A percentile compares a stretch with the other conserved stretches of the same genome.
Conservation (phyloP, 352 stramenopile species). For the Phytophthora crassamura region DNA sequence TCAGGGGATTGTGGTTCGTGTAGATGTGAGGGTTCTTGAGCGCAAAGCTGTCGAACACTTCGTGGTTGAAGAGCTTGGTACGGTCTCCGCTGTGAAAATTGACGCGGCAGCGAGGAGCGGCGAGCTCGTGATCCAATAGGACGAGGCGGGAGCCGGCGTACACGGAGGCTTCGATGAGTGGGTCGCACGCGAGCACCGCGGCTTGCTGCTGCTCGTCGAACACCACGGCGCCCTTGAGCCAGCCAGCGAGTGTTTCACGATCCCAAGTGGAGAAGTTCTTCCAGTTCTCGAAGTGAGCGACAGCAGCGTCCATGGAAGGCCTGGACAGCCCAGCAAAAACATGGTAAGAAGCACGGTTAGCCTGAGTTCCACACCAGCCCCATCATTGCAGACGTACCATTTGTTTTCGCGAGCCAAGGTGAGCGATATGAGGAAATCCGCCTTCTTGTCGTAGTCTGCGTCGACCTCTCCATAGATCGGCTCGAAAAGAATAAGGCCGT, state of each 20-base stretch:
- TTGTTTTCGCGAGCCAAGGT: constrained; percentile 45
- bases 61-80: constrained; percentile 34
- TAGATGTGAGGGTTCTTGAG: constrained; percentile 35
- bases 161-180: constrained; percentile 45
- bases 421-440: constrained; percentile 44
- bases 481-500: constrained; percentile 55
- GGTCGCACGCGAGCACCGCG: constrained; percentile 40
- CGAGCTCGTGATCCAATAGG: constrained; percentile 41
- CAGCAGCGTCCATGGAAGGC: constrained; percentile 29
- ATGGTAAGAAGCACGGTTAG: neutral
- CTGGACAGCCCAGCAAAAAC: constrained; percentile 9
- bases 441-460: constrained; percentile 16
- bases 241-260: constrained; percentile 38
- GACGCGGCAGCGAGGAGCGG: constrained; percentile 33
- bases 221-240: constrained; percentile 51
- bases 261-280: constrained; percentile 57
- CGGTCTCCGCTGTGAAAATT: constrained; percentile 38
- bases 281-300: constrained; percentile 34
- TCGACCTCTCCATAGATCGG: constrained; percentile 44
- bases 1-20: constrained; percentile 24
- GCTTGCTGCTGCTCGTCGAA: constrained; percentile 30
- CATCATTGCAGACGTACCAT: constrained; percentile 30
- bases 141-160: constrained; percentile 35
- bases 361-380: neutral
- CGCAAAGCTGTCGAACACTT: constrained; percentile 19